Evolutionary conservation across 2,329 filamentous ascomycete species (phyloP), one percentile per base, ranked within the genome.

Genomic region (Aspergillus sp.): DNA sequence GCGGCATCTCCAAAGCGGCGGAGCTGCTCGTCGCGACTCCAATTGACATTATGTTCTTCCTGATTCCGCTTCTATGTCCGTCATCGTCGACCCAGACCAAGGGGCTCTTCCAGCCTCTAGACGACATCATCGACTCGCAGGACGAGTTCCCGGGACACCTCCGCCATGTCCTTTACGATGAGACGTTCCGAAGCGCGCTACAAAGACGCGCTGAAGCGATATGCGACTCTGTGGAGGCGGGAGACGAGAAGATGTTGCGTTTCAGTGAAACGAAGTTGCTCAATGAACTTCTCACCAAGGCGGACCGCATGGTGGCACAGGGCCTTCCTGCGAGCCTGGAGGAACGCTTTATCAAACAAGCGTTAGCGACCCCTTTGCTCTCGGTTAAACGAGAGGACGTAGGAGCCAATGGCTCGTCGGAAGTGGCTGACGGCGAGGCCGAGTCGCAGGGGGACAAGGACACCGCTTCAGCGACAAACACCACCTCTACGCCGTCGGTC

Each of bases 161-260:
- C 4, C 69, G 68, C 48, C 66, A 72, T 47, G 58, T 78, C 3
- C 58, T 75, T 10, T 70, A 71, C 45, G 60, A 76, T 49, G 65
- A 69, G 4, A 49, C 56, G 2, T 63, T 79, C 76, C 54, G 68
- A 59, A 43, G 43, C 2, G 73, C 79, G 30, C 68, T 95, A 1
- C 84, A 89, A 63, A 71, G 77, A 10, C 81, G 90, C 33, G 85
- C 95, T 74, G 79, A 77, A 1, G 79, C 76, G 1, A 79, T 94
- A 4, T 95, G 92, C 71, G 91, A 96, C 63, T 87, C 81, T 0
- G 87, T 95, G 10, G 87, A 94, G 32, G 89, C 88, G 1, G 89
- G 88, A 13, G 89, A 89, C 54, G 91, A 96, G 69, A 83, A 75
- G 50, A 90, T 96, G 89, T 96, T 88, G 70, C 84, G 90, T 11